Base-by-base conservation (phyloP, 2,329 filamentous ascomycete genomes). In the Fusarium stilboides region DNA sequence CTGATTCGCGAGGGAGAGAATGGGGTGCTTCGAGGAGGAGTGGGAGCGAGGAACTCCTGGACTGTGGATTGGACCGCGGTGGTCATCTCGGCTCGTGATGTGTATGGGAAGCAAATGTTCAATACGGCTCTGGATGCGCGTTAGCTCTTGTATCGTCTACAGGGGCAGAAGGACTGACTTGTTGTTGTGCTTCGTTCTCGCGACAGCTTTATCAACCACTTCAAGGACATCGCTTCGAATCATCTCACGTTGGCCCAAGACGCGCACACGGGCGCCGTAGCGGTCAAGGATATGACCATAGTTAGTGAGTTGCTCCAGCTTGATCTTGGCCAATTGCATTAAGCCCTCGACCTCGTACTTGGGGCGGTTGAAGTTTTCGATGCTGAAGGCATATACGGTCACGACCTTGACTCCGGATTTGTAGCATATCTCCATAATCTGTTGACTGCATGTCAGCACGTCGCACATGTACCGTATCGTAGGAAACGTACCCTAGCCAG, bases 41-140 rank as follows among this genome's bases (percentile, higher is more conserved):
- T 84, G 7, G 94, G 92, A 52, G 88, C 90, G 62, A 92, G 92
- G 79, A 94, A 98, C 62, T 97, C 93, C 60, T 92, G 86, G 10
- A 99, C 94, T 0, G 95, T 98, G 42, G 91, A 89, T 68, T 93
- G 91, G 70, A 99, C 93, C 8, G 95, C 93, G 5, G 92, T 90
- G 1, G 95, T 97, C 71, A 99, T 98, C 78, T 99, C 96, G 75
- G 97, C 94, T 69, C 96, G 88, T 6, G 94, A 97, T 0, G 96
- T 98, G 77, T 99, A 99, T 0, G 96, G 96, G 76, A 98, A 98
- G 83, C 96, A 99, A 68, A 99, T 94, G 77, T 99, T 99, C 52
- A 99, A 84, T 31, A 87, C 81, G 26, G 85, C 82, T 57, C 87
- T 89, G 26, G 8, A 19, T 13, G 4, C 19, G 19, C 13, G 56